These are phyloP conservation scores for Bidens hawaiensis DNA, from an alignment of 140 eudicot species.

Conservation along the genomic window DNA sequence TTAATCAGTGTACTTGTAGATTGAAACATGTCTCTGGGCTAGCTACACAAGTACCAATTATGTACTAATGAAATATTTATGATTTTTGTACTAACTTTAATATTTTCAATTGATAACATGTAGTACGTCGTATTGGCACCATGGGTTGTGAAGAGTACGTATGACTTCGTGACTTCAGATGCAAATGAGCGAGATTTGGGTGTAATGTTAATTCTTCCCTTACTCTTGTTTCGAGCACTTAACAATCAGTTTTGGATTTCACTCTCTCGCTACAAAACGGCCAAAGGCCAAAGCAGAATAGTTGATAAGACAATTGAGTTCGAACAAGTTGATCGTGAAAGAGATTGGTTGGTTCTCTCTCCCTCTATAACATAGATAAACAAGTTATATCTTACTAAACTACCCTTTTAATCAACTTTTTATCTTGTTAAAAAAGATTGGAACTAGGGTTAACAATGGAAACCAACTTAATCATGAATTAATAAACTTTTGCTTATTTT, in stretches of 20 bases:
- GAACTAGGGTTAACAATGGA: not conserved
- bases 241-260: slow-evolving; percentile 77
- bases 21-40: not conserved
- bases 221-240: slow-evolving; percentile 48
- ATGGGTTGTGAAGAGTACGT: slow-evolving; percentile 39
- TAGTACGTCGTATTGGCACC: slow-evolving; percentile 70
- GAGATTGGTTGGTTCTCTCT: slow-evolving; percentile 53
- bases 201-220: slow-evolving; percentile 33
- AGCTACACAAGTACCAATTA: too few species aligned
- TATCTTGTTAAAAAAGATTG: not conserved
- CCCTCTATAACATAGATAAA: too few species aligned
- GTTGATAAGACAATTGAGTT: slow-evolving; percentile 64
- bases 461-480: not conserved
- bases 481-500: not conserved
- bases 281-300: slow-evolving; percentile 61
- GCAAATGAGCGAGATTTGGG: slow-evolving; percentile 35
- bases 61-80: too few species aligned
- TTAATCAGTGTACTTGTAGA: not conserved
- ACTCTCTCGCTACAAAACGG: slow-evolving; percentile 62
- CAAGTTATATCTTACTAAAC: too few species aligned
- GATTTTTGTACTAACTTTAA: not conserved
- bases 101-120: not conserved
- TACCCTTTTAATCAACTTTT: not conserved
- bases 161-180: slow-evolving; percentile 30
- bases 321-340: slow-evolving; percentile 83